Conservation (phyloP, 2,329 filamentous ascomycete species). For the Diplocarpon mali region DNA sequence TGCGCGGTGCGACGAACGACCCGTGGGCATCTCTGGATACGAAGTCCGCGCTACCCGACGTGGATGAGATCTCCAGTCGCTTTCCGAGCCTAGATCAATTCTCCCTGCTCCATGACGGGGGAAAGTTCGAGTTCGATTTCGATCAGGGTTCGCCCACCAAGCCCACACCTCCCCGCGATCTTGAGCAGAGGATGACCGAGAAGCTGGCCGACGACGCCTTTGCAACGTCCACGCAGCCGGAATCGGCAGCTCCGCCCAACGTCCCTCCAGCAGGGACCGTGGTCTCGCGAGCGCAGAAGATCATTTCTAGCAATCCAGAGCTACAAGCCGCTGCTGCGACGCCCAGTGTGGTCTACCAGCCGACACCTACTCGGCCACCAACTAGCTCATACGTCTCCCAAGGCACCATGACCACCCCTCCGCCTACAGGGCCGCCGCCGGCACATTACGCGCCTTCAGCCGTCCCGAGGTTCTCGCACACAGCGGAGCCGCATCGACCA, state of each 20-base stretch:
- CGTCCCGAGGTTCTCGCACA: constrained; percentile 20
- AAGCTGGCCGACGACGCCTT: constrained; percentile 81
- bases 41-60: constrained; percentile 40
- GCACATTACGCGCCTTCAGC: constrained; percentile 19
- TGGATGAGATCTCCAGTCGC: constrained; percentile 71
- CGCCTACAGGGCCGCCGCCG: constrained; percentile 21
- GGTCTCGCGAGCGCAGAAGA: constrained; percentile 50
- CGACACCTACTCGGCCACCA: constrained; percentile 28
- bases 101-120: constrained; percentile 73
- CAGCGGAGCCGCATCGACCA: constrained; percentile 36
- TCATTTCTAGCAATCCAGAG: constrained; percentile 52
- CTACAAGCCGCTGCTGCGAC: constrained; percentile 38
- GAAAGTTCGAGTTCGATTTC: constrained; percentile 84
- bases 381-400: constrained; percentile 46
- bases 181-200: constrained; percentile 59
- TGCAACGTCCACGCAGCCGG: constrained; percentile 28
- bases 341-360: constrained; percentile 24
- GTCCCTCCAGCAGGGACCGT: constrained; percentile 26
- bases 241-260: constrained; percentile 9
- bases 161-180: constrained; percentile 38
- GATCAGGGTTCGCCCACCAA: constrained; percentile 42
- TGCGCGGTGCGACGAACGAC: constrained; percentile 59
- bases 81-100: constrained; percentile 94
- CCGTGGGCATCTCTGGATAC: constrained; percentile 86
- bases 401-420: constrained; percentile 68